These are phyloP conservation scores for Trypanosoma brucei DNA, from an alignment of 208 protist species.

Conservation along the genomic window DNA sequence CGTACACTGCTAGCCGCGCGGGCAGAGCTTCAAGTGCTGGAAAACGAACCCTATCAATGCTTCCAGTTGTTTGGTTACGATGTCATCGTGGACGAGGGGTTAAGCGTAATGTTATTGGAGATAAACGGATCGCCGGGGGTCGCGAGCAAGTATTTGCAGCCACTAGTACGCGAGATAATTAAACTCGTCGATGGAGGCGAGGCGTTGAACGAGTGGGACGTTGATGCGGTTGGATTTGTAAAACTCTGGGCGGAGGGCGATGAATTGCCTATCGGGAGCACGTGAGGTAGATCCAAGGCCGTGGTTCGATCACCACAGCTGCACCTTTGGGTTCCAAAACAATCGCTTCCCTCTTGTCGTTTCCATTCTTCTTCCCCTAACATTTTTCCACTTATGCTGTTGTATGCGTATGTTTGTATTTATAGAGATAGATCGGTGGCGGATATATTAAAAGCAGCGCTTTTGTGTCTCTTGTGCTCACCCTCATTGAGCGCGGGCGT, in stretches of 20 bases:
- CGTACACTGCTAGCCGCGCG: conserved; percentile 64
- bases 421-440: too few species aligned
- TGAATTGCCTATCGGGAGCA: conserved; percentile 34
- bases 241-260: conserved; percentile 69
- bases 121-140: conserved; percentile 88
- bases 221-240: conserved; percentile 54
- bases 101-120: conserved; percentile 77
- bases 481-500: too few species aligned
- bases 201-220: conserved; percentile 35
- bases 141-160: conserved; percentile 57
- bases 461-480: too few species aligned
- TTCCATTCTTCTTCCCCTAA: too few species aligned
- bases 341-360: too few species aligned
- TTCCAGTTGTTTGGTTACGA: conserved; percentile 92
- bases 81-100: conserved; percentile 71
- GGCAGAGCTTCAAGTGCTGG: conserved; percentile 36
- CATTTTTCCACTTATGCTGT: too few species aligned
- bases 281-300: background rate
- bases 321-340: too few species aligned
- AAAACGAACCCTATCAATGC: conserved; percentile 57
- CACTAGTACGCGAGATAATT: conserved; percentile 49
- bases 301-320: too few species aligned
- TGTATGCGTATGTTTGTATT: too few species aligned
- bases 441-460: too few species aligned
- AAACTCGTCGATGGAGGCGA: conserved; percentile 26